phyloP scores from a whole-genome alignment of 768 basidiomycete species.

The Trichaptum fuscoviolaceum region DNA sequence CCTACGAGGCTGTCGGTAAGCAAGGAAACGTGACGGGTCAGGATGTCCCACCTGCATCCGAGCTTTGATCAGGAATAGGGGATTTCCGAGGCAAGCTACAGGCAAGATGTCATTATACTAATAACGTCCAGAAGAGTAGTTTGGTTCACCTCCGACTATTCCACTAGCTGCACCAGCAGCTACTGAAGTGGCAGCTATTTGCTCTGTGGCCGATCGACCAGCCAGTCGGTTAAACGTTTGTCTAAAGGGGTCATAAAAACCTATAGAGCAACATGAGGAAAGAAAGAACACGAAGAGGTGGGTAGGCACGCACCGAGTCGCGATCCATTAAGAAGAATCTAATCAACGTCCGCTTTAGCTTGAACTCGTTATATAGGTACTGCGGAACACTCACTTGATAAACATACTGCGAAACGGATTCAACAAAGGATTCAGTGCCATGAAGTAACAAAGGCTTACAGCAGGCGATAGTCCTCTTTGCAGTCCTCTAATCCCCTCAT shows the following conservation, averaged over 20 bases:
- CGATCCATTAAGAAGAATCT: conserved; percentile 92
- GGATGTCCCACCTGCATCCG: conserved; percentile 75
- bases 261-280: conserved; percentile 32
- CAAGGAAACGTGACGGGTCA: conserved; percentile 2
- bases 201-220: conserved; percentile 58
- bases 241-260: conserved; percentile 95
- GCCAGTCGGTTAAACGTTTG: conserved; percentile 59
- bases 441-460: conserved; percentile 40
- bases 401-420: conserved; percentile 54
- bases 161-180: conserved; percentile 88
- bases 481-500: conserved; percentile 87
- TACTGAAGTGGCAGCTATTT: conserved; percentile 71
- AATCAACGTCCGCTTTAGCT: conserved; percentile 7
- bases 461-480: conserved; percentile 91
- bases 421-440: background rate
- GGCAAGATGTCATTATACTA: background rate
- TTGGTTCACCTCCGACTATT: conserved; percentile 71
- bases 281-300: conserved; percentile 7
- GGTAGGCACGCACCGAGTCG: conserved; percentile 56
- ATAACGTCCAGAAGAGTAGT: background rate
- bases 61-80: conserved; percentile 93
- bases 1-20: conserved; percentile 35
- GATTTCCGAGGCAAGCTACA: conserved; percentile 75
- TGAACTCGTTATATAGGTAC: background rate
- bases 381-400: conserved; percentile 64